Evolutionary conservation across 768 basidiomycete genomes (phyloP).

Genomic region (Tricholoma hemisulphureum): DNA sequence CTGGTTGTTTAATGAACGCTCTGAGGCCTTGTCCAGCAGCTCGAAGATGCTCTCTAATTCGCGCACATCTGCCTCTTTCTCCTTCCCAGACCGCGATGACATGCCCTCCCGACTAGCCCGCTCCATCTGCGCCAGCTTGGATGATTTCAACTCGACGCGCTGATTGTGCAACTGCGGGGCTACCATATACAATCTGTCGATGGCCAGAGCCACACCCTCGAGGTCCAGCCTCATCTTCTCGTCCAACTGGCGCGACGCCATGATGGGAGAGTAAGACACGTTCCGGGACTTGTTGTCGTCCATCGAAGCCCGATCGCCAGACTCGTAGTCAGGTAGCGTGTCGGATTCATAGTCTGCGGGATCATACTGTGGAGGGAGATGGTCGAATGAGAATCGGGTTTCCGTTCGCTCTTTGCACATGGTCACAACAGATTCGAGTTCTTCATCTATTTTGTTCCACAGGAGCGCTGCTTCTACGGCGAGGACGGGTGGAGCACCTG

Average conservation of each 20-base stretch:
- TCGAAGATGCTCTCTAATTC: conserved; percentile 75
- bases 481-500: conserved; percentile 44
- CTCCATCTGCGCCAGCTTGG: conserved; percentile 73
- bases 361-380: conserved; percentile 50
- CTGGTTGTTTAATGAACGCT: conserved; percentile 66
- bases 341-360: conserved; percentile 36
- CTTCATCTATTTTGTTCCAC: conserved; percentile 73
- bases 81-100: conserved; percentile 30
- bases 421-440: conserved; percentile 65
- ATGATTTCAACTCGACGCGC: conserved; percentile 80
- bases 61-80: conserved; percentile 46
- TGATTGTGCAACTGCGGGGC: conserved; percentile 91
- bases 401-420: conserved; percentile 65
- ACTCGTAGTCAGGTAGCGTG: conserved; percentile 58
- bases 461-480: conserved; percentile 62
- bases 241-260: conserved; percentile 34
- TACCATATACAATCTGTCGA: conserved; percentile 82
- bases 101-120: conserved; percentile 52
- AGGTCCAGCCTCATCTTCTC: conserved; percentile 88
- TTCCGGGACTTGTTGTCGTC: conserved; percentile 34
- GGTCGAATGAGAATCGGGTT: conserved; percentile 29
- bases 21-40: conserved; percentile 67
- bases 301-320: conserved; percentile 32
- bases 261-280: conserved; percentile 24
- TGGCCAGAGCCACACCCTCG: conserved; percentile 81